Percentiles rank a stretch among this genome's conserved stretches.
Evolutionary conservation across 129 eudicot genomes (phyloP).

Genomic region (Silybum marianum): DNA sequence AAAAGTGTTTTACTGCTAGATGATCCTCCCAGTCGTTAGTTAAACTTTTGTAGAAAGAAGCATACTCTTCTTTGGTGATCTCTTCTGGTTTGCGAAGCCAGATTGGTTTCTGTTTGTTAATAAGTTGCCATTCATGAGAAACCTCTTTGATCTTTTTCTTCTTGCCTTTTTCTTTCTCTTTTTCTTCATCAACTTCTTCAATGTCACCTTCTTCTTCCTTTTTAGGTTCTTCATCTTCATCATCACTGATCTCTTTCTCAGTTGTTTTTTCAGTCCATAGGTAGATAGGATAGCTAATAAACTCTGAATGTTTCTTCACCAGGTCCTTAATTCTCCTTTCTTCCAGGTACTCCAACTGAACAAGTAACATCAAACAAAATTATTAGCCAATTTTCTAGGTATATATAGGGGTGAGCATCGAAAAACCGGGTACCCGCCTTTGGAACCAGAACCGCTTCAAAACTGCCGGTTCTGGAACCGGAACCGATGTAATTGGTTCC

Average conservation of each 20-base stretch:
- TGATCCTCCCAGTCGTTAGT: constrained; percentile 95
- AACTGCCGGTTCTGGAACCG: no score
- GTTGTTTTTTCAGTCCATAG: constrained; percentile 88
- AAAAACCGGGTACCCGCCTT: no score
- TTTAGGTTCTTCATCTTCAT: constrained; percentile 79
- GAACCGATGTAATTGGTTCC: no score
- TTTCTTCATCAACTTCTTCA: constrained; percentile 78
- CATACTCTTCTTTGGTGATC: constrained; percentile 84
- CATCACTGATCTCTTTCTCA: constrained; percentile 90
- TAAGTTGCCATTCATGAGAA: constrained; percentile 79
- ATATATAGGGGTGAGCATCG: no score
- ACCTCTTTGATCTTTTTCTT: constrained; percentile 89
- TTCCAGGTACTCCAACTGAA: constrained; percentile 78
- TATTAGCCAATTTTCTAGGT: background rate
- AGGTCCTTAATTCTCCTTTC: constrained; percentile 90
- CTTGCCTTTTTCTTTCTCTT: constrained; percentile 64
- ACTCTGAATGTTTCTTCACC: constrained; percentile 90
- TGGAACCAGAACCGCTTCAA: no score
- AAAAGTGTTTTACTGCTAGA: constrained; percentile 87
- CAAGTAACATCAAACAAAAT: background rate
- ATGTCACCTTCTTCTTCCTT: constrained; percentile 83
- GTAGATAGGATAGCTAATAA: constrained; percentile 86
- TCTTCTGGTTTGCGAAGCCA: constrained; percentile 95
- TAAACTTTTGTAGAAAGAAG: constrained; percentile 85
- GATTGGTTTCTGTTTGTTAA: constrained; percentile 88